Evolutionary conservation across 2,329 filamentous ascomycete genomes (phyloP), one percentile per base, ranked within the genome.

Genomic region (Ophiostoma ulmi): DNA sequence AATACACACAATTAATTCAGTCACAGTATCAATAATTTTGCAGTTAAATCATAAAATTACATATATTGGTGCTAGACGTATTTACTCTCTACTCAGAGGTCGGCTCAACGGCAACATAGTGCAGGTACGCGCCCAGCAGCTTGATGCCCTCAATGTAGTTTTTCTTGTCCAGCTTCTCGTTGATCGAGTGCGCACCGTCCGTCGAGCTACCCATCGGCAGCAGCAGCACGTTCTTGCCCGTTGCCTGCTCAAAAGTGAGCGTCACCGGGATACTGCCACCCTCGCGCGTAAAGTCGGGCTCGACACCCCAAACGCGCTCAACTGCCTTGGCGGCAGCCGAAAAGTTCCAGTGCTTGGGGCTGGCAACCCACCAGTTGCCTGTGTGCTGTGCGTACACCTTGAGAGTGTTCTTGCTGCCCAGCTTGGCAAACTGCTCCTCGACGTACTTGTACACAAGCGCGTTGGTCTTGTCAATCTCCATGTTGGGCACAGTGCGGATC

Each of bases 121-220:
- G 94, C 78, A 99, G 83, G 80, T 99, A 99, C 3, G 94, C 92
- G 67, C 95, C 95, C 71, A 99, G 82, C 73, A 99, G 82, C 87
- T 99, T 99, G 76, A 92, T 97, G 67, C 95, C 95, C 84, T 99
- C 93, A 77, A 99, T 97, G 80, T 99, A 99, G 83, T 99, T 99
- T 78, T 87, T 88, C 86, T 91, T 93, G 81, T 99, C 95, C 71
- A 99, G 85, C 86, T 97, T 97, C 87, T 98, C 95, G 80, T 99
- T 99, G 81, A 97, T 96, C 44, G 93, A 97, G 83, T 99, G 95
- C 8, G 95, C 95, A 61, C 92, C 94, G 79, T 98, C 95, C 1
- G 94, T 99, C 63, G 92, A 96, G 84, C 92, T 97, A 65, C 95
- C 95, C 95, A 99, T 98, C 41, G 95, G 95, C 75, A 99, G 82